A percentile compares a stretch with the other conserved stretches of the same genome.
phyloP scores from a whole-genome alignment of 2,329 filamentous ascomycete genomes.

The Aspergillus sergii region DNA sequence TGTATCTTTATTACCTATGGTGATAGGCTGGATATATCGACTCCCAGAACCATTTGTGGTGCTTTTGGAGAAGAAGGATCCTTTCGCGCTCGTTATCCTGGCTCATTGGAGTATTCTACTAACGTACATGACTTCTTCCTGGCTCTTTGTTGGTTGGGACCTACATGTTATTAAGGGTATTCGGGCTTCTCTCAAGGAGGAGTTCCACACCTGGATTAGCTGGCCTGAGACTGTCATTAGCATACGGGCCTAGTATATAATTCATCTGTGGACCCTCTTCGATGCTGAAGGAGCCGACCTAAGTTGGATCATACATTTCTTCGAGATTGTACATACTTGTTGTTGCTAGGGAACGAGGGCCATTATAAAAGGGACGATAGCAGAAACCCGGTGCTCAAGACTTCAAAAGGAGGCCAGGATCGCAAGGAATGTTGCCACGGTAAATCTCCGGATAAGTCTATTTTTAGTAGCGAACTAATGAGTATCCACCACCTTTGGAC shows the following conservation, averaged over 20 bases:
- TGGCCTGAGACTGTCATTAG: conserved; percentile 25
- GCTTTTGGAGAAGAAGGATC: conserved; percentile 29
- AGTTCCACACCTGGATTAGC: conserved; percentile 28
- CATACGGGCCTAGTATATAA: neutral
- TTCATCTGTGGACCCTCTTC: too few relatives aligned
- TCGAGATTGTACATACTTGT: neutral
- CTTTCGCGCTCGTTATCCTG: conserved; percentile 30
- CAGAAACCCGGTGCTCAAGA: too few relatives aligned
- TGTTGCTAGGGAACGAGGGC: neutral
- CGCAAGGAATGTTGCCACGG: neutral
- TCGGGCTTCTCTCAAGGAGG: conserved; percentile 17
- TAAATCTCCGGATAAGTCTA: neutral
- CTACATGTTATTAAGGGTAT: conserved; percentile 36
- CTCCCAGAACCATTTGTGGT: conserved; percentile 24
- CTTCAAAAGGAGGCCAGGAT: neutral
- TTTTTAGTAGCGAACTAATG: neutral
- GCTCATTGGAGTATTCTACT: conserved; percentile 36
- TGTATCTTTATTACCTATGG: conserved; percentile 24
- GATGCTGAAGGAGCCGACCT: too few relatives aligned
- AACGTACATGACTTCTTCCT: conserved; percentile 32
- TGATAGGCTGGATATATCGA: conserved; percentile 37
- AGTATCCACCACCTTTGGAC: neutral
- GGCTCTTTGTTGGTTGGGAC: conserved; percentile 40
- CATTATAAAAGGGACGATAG: too few relatives aligned
- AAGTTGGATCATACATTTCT: fast-evolving